Base-by-base conservation (phyloP, 164 flowering plant species). In the Macadamia tetraphylla region DNA sequence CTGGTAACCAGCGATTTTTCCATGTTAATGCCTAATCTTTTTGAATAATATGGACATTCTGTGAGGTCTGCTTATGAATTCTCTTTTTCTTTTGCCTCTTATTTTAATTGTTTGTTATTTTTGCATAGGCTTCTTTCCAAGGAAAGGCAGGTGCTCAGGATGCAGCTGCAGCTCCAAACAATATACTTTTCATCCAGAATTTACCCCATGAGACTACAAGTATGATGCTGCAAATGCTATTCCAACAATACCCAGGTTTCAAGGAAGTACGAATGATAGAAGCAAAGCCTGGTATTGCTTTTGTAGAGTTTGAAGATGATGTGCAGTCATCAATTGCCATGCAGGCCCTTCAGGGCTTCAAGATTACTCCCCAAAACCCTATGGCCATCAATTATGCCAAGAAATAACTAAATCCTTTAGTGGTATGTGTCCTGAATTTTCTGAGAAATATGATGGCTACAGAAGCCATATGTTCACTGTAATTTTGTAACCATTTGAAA, bases 201-300 rank as follows among this genome's bases (percentile, higher is more conserved):
- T 79, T 94, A 76, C 99, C 99, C 9, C 82, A 84, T 31, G 91
- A 94, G 68, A 89, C 98, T 1, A 88, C 89, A 1, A 83, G 89
- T 64, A 73, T 74, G 83, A 92, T 90, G 92, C 81, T 94, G 79
- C 83, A 88, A 70, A 6, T 89, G 78, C 90, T 94, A 43, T 94
- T 94, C 84, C 78, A 83, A 65, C 96, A 92, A 53, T 94, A 85
- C 71, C 94, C 97, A 11, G 99, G 99, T 35, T 92, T 90, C 71
- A 88, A 77, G 68, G 99, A 94, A 80, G 92, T 94, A n/a, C 74
- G 98, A 53, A 83, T 92, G 87, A 79, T 90, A 23, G 94, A 88
- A 70, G 94, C 98, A 59, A 94, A 90, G 85, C 99, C 99, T n/a
- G 98, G 98, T 11, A 92, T 94, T 73, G 94, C 97, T 29, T 94